phyloP scores from a whole-genome alignment of 192 early-diverging fungal genomes.

The Powellomyces hirtus region DNA sequence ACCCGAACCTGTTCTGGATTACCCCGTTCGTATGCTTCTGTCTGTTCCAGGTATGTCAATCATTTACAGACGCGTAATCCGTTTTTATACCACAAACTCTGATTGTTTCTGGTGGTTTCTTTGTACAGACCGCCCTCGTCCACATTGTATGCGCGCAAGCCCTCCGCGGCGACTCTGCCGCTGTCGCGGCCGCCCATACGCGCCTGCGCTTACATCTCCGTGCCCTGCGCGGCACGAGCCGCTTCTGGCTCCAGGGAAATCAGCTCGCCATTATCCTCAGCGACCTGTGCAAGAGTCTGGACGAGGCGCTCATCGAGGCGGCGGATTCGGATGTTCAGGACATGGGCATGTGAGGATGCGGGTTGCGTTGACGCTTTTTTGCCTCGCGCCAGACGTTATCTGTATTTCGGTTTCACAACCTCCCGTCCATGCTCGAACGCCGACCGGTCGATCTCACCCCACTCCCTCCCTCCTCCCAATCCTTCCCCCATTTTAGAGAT shows the following conservation, averaged over 20 bases:
- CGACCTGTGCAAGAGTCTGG: slow-evolving; percentile 22
- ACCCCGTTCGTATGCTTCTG: slow-evolving; percentile 35
- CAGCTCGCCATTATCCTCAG: slow-evolving; percentile 11
- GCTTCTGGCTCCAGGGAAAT: slow-evolving; percentile 26
- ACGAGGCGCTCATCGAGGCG: neutral
- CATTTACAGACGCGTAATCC: too few relatives aligned
- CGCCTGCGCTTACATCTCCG: slow-evolving; percentile 15
- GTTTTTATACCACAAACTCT: too few relatives aligned
- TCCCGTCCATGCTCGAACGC: too few relatives aligned
- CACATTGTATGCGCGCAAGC: slow-evolving; percentile 34
- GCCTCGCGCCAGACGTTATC: too few relatives aligned
- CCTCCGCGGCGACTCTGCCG: slow-evolving; percentile 5
- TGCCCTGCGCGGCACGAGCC: slow-evolving; percentile 5
- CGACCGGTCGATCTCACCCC: too few relatives aligned
- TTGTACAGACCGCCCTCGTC: slow-evolving; percentile 26
- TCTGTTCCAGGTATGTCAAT: slow-evolving; percentile 27
- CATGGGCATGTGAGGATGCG: too few relatives aligned
- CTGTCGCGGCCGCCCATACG: slow-evolving; percentile 2
- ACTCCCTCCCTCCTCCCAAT: too few relatives aligned
- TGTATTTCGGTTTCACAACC: too few relatives aligned
- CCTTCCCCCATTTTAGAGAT: too few relatives aligned
- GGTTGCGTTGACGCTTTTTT: too few relatives aligned
- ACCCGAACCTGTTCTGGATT: slow-evolving; percentile 28
- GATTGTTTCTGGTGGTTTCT: too few relatives aligned
- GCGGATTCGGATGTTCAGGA: neutral